These are phyloP conservation scores for Penicillium parvum DNA, from an alignment of 495 filamentous ascomycete genomes.

Conservation along the genomic window DNA sequence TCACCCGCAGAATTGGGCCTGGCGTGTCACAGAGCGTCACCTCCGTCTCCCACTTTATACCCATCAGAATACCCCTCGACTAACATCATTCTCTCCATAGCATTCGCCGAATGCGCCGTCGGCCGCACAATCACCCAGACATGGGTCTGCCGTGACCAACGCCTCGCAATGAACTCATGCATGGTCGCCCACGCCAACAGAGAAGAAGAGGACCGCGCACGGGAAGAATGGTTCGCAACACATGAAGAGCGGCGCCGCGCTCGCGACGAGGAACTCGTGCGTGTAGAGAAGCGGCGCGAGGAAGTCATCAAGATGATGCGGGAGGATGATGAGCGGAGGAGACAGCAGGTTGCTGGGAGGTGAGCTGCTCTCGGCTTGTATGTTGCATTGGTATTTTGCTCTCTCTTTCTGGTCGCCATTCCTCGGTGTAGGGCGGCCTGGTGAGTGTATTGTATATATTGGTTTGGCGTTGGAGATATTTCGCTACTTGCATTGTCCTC, in stretches of 20 bases:
- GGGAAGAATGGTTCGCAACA: slow-evolving; percentile 88
- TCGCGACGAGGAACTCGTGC: slow-evolving; percentile 54
- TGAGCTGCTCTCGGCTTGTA: slow-evolving; percentile 12
- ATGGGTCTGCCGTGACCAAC: slow-evolving; percentile 75
- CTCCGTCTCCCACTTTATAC: neutral
- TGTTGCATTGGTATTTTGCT: slow-evolving; percentile 1
- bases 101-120: slow-evolving; percentile 84
- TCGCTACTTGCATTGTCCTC: slow-evolving; percentile 8
- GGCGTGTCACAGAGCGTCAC: neutral
- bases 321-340: slow-evolving; percentile 44
- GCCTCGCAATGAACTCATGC: slow-evolving; percentile 85
- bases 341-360: slow-evolving; percentile 18
- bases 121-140: slow-evolving; percentile 79
- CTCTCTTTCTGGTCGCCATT: slow-evolving; percentile 2
- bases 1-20: neutral
- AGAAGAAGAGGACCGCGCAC: slow-evolving; percentile 78
- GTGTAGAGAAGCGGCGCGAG: slow-evolving; percentile 41
- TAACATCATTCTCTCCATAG: slow-evolving; percentile 38
- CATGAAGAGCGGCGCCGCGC: slow-evolving; percentile 60
- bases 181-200: slow-evolving; percentile 85
- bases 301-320: slow-evolving; percentile 52
- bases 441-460: slow-evolving; percentile 21
- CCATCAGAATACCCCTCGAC: neutral
- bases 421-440: too few species aligned
- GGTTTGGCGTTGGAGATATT: slow-evolving; percentile 18